Evolutionary conservation across 2,329 filamentous ascomycete genomes (phyloP), one percentile per base, ranked within the genome.

Genomic region (Ophiostoma sp.): DNA sequence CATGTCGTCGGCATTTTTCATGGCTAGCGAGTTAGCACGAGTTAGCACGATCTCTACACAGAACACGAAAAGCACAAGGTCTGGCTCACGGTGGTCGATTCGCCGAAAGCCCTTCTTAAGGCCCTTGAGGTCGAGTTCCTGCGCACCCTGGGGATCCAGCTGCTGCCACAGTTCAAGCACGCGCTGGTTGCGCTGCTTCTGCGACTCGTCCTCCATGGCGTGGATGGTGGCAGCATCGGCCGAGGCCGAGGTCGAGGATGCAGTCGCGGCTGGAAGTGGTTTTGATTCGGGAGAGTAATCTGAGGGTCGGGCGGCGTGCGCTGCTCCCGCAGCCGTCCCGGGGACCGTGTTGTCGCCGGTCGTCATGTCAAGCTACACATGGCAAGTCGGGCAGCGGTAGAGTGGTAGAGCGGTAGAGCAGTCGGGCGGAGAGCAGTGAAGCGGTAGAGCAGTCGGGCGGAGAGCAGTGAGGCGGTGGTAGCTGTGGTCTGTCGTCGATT

Each of bases 1-100:
- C 82, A 98, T 87, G 49, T 86, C 82, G 78, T 96, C 91, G 76
- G 95, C 95, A 83, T 97, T 95, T 82, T 97, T 96, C 75, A 99
- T 78, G 66, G 85, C 85, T 87, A 74, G n/a, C 41, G 18, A 40
- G 40, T 64, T 41, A 64, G 64, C 36, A 63, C 1, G 14, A 1
- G 5, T n/a, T 52, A 12, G 42, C 16, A n/a, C 18, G 14, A 3
- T 3, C 49, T 8, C 4, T 42, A n/a, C 27, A 42, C 12, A 5
- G 2, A n/a, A 40, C 6, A 55, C 27, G 8, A 62, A 62, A 9
- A n/a, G 4, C 45, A 42, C 45, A 47, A 16, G 8, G 4, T 5
- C 45, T 2, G 60, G 67, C 82, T 79, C 76, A 96, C 93, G 95
- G 78, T 99, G 95, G 78, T 98, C 93, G 75, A 98, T 92, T 78